Evolutionary conservation across 2,329 filamentous ascomycete species (phyloP).

Genomic region (Calonectria henricotiae): DNA sequence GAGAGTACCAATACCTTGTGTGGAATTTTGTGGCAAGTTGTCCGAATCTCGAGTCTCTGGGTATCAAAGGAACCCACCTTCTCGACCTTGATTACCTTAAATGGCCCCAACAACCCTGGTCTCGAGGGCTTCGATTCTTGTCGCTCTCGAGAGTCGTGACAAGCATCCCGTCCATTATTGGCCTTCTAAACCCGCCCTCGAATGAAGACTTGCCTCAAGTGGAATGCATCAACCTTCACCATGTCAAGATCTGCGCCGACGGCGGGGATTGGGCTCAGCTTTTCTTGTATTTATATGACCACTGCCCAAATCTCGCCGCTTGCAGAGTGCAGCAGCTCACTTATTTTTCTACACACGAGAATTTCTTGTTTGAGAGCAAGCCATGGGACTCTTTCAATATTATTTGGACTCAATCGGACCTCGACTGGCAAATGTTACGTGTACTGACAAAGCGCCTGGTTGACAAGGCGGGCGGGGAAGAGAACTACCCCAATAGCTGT

Average conservation of each 20-base stretch:
- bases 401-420: background rate
- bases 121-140: background rate
- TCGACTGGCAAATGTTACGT: background rate
- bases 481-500: background rate
- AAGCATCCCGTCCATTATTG: constrained; percentile 3
- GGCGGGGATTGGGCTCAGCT: constrained; percentile 6
- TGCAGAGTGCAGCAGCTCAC: background rate
- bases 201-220: background rate
- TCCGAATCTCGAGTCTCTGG: constrained; percentile 21
- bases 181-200: background rate
- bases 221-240: background rate
- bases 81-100: constrained; percentile 11
- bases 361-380: background rate
- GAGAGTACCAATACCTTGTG: background rate
- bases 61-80: constrained; percentile 4
- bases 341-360: background rate
- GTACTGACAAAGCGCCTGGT: background rate
- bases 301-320: background rate
- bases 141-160: constrained; percentile 4
- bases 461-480: background rate
- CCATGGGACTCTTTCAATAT: background rate
- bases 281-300: background rate
- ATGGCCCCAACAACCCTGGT: background rate
- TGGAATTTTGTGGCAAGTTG: constrained; percentile 25
- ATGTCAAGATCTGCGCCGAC: constrained; percentile 1